Percentiles rank a stretch among this genome's conserved stretches.
Evolutionary conservation across 2,329 filamentous ascomycete species (phyloP).

Genomic region (Aureobasidium melanogenum): DNA sequence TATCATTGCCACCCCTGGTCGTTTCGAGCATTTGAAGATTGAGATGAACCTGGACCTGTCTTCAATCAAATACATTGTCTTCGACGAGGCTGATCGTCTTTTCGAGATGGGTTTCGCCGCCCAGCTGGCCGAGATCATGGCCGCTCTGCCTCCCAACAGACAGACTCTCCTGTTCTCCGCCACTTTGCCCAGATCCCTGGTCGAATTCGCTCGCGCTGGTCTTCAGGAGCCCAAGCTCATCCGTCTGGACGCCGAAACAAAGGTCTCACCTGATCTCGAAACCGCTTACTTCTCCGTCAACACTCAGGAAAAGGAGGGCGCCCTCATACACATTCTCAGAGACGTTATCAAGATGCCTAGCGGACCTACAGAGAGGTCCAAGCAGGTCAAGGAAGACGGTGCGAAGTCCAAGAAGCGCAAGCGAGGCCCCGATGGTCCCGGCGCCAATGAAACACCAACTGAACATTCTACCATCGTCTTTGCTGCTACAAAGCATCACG

Average conservation of each 20-base stretch:
- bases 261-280: conserved; percentile 91
- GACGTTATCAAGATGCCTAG: conserved; percentile 88
- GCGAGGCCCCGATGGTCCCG: conserved; percentile 40
- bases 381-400: conserved; percentile 36
- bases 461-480: conserved; percentile 93
- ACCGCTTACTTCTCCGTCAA: conserved; percentile 94
- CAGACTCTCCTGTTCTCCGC: conserved; percentile 95
- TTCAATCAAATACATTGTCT: conserved; percentile 88
- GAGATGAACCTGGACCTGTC: conserved; percentile 92
- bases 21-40: conserved; percentile 92
- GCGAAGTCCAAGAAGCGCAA: conserved; percentile 62
- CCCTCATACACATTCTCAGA: conserved; percentile 77
- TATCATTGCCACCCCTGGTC: conserved; percentile 78
- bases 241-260: conserved; percentile 85
- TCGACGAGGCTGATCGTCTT: conserved; percentile 91
- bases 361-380: conserved; percentile 48
- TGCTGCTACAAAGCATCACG: conserved; percentile 90
- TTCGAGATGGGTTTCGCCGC: conserved; percentile 99
- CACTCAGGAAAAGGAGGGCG: conserved; percentile 86
- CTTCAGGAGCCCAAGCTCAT: conserved; percentile 87
- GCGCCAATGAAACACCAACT: conserved; percentile 62
- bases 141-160: conserved; percentile 71
- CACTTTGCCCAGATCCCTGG: conserved; percentile 84
- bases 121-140: conserved; percentile 85
- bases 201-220: conserved; percentile 91